phyloP scores from a whole-genome alignment of 2,329 filamentous ascomycete species.

The Xylaria sp. region DNA sequence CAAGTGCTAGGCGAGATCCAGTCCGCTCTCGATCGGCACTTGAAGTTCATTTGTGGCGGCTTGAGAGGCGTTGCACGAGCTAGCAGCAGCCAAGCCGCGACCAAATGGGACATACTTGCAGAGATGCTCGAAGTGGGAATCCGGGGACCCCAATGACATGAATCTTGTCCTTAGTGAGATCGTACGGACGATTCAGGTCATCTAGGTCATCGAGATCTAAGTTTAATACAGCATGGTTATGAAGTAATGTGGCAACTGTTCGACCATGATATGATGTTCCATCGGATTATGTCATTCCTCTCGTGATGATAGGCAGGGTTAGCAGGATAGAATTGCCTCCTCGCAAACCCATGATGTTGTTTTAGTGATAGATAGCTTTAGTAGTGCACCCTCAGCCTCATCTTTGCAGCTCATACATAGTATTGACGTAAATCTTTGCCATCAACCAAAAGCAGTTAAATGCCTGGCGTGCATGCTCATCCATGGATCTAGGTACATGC shows the following conservation, averaged over 20 bases:
- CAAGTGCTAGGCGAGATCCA: slow-evolving; percentile 62
- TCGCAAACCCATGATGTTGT: neutral
- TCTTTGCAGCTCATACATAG: neutral
- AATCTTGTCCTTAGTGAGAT: neutral
- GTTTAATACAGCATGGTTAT: neutral
- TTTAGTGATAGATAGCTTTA: neutral
- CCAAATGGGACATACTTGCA: slow-evolving; percentile 80
- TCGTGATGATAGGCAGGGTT: neutral
- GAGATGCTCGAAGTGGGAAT: slow-evolving; percentile 71
- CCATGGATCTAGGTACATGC: neutral
- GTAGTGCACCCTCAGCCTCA: neutral
- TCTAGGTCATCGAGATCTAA: slow-evolving; percentile 21
- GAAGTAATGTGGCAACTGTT: neutral
- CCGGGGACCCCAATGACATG: slow-evolving; percentile 26
- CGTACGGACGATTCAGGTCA: neutral
- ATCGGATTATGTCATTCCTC: slow-evolving; percentile 1
- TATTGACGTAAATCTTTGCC: slow-evolving; percentile 13
- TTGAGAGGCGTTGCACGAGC: slow-evolving; percentile 77
- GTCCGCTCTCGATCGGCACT: slow-evolving; percentile 66
- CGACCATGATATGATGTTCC: neutral
- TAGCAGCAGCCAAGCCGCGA: slow-evolving; percentile 62
- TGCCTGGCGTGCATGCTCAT: slow-evolving; percentile 14
- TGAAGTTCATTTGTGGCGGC: slow-evolving; percentile 74
- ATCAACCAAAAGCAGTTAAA: neutral
- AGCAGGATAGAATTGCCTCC: neutral